Percentiles rank a stretch among this genome's conserved stretches.
phyloP scores from a whole-genome alignment of 495 filamentous ascomycete genomes.

The Thermothielavioides terrestris region DNA sequence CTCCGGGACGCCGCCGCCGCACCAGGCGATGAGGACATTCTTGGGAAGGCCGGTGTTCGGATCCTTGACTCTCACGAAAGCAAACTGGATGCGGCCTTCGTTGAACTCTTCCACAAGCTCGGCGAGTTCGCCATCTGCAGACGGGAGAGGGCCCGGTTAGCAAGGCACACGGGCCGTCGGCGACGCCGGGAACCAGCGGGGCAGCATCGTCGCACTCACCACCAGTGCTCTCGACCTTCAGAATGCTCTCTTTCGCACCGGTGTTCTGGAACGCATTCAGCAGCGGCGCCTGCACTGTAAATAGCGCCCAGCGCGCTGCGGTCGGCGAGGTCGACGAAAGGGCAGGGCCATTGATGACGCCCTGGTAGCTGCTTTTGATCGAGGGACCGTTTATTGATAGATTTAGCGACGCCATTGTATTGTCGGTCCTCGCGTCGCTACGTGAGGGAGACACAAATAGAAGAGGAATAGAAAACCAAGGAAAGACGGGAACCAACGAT shows the following conservation, averaged over 20 bases:
- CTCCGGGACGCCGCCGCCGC: constrained; percentile 96
- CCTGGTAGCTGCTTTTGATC: constrained; percentile 86
- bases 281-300: constrained; percentile 82
- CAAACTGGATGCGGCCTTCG: constrained; percentile 93
- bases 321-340: constrained; percentile 52
- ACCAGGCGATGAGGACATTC: constrained; percentile 91
- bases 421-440: not conserved
- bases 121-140: constrained; percentile 81
- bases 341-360: constrained; percentile 65
- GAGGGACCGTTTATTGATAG: constrained; percentile 82
- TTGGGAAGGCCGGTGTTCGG: constrained; percentile 88
- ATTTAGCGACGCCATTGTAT: constrained; percentile 82
- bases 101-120: constrained; percentile 97
- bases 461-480: too few species aligned
- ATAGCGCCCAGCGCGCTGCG: constrained; percentile 74
- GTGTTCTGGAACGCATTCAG: constrained; percentile 84
- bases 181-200: constrained; percentile 4
- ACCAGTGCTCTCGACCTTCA: constrained; percentile 89
- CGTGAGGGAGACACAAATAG: not conserved
- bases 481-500: too few species aligned
- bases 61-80: constrained; percentile 92
- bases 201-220: constrained; percentile 43
- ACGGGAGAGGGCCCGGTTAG: constrained; percentile 5
- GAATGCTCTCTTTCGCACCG: constrained; percentile 78
- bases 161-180: too few species aligned